Conservation (phyloP, 257 asterid genomes). For the Penstemon eatonii region DNA sequence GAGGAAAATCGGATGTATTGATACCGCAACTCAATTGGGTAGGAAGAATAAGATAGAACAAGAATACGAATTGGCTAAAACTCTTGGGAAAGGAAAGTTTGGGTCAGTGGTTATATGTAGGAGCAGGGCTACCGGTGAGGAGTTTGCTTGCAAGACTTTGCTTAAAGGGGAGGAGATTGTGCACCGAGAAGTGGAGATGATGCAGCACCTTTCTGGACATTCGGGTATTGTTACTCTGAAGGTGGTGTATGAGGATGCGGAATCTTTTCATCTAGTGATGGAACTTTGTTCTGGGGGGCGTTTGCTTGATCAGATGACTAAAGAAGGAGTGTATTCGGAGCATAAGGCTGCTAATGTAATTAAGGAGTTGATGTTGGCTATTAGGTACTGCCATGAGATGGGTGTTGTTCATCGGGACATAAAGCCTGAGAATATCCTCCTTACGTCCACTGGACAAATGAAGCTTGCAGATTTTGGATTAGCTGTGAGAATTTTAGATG, state of each 20-base stretch:
- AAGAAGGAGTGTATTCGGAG: conserved; percentile 59
- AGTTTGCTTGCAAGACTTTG: conserved; percentile 82
- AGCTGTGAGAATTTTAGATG: conserved; percentile 78
- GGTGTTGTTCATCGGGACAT: conserved; percentile 90
- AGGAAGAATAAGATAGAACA: conserved; percentile 82
- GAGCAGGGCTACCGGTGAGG: conserved; percentile 65
- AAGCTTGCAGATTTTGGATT: conserved; percentile 90
- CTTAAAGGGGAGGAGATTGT: conserved; percentile 85
- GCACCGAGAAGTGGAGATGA: conserved; percentile 90
- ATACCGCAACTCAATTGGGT: conserved; percentile 70
- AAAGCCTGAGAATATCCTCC: conserved; percentile 89
- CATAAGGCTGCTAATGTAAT: conserved; percentile 69
- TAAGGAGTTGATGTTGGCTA: conserved; percentile 77
- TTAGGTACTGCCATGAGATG: conserved; percentile 89
- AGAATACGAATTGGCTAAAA: conserved; percentile 57
- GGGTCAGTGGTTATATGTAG: conserved; percentile 75
- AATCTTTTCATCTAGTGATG: conserved; percentile 79
- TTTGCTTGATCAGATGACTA: conserved; percentile 83
- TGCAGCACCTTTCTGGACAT: conserved; percentile 94
- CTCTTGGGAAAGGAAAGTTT: conserved; percentile 74
- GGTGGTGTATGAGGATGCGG: conserved; percentile 80
- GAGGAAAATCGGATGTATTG: conserved; percentile 91
- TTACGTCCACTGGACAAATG: conserved; percentile 68
- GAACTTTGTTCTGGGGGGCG: conserved; percentile 88
- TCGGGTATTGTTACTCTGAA: conserved; percentile 77